Evolutionary conservation across 371 early-diverging fungal species (phyloP).

Genomic region (Rhizopus microsporus): DNA sequence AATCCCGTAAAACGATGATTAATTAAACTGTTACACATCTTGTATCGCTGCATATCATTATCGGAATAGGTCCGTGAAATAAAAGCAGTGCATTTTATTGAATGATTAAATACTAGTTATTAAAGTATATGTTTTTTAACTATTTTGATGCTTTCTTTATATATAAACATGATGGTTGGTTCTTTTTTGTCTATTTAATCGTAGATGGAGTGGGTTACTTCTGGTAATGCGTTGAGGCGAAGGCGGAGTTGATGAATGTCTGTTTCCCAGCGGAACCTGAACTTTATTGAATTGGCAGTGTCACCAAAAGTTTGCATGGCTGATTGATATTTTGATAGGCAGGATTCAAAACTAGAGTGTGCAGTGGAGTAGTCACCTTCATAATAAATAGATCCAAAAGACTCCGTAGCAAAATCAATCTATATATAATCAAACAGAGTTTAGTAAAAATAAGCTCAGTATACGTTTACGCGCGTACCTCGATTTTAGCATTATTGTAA

Average conservation of each 20-base stretch:
- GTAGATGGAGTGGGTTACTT: slow-evolving; percentile 15
- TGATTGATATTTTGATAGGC: slow-evolving; percentile 16
- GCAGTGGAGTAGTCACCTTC: slow-evolving; percentile 23
- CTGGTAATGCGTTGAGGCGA: slow-evolving; percentile 16
- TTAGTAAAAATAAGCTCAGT: neutral
- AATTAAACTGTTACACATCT: no score
- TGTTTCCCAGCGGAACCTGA: slow-evolving; percentile 26
- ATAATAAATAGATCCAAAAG: slow-evolving; percentile 34
- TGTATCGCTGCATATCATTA: neutral
- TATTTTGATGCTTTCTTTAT: neutral
- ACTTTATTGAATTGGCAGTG: slow-evolving; percentile 19
- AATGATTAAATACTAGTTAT: neutral
- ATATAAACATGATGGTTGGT: neutral
- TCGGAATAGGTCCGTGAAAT: neutral
- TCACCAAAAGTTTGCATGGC: slow-evolving; percentile 17
- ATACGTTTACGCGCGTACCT: slow-evolving; percentile 15
- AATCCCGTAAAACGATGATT: no score
- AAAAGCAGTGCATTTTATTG: neutral
- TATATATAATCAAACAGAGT: slow-evolving; percentile 3
- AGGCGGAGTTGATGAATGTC: slow-evolving; percentile 24
- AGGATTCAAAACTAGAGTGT: slow-evolving; percentile 19
- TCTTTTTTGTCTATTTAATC: slow-evolving; percentile 6
- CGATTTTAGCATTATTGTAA: slow-evolving; percentile 22
- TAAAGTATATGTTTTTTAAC: neutral
- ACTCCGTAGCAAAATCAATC: slow-evolving; percentile 31